phyloP scores from a whole-genome alignment of 2,329 filamentous ascomycete genomes.

The Torrubiellomyces zombiae region DNA sequence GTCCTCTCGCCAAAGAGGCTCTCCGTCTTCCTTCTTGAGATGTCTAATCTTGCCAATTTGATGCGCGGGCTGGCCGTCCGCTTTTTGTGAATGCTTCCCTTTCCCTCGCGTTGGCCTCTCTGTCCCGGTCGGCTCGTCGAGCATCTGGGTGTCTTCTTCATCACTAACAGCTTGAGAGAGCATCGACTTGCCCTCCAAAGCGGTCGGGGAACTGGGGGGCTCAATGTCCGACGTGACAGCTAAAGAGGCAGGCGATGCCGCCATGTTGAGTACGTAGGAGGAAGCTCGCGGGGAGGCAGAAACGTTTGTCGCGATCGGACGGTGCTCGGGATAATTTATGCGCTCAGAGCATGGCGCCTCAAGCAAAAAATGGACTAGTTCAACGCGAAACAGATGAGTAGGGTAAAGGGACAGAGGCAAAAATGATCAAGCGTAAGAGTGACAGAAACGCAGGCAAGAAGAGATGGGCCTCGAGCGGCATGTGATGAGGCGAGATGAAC shows the following conservation, averaged over 20 bases:
- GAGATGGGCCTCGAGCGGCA: too few relatives aligned
- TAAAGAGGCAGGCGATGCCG: conserved; percentile 22
- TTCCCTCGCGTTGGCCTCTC: conserved; percentile 22
- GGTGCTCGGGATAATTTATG: too few relatives aligned
- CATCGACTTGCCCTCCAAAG: conserved; percentile 27
- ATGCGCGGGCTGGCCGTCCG: conserved; percentile 18
- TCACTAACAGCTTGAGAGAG: conserved; percentile 26
- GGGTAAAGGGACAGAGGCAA: too few relatives aligned
- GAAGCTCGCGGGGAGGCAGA: conserved; percentile 1
- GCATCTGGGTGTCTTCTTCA: conserved; percentile 29
- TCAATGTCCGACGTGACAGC: conserved; percentile 28
- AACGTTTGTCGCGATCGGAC: too few relatives aligned
- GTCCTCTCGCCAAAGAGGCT: conserved; percentile 72
- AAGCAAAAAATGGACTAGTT: too few relatives aligned
- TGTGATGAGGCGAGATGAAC: too few relatives aligned
- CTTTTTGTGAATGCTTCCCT: conserved; percentile 16
- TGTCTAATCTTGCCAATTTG: conserved; percentile 58
- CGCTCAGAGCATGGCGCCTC: too few relatives aligned
- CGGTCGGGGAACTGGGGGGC: conserved; percentile 26
- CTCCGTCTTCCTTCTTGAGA: conserved; percentile 77
- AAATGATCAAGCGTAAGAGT: too few relatives aligned
- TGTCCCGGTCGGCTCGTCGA: conserved; percentile 25
- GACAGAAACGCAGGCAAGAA: too few relatives aligned
- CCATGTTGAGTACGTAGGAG: conserved; percentile 13
- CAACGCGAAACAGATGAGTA: too few relatives aligned